Base-by-base conservation (phyloP, 208 protist species). In the Paratrypanosoma confusum region DNA sequence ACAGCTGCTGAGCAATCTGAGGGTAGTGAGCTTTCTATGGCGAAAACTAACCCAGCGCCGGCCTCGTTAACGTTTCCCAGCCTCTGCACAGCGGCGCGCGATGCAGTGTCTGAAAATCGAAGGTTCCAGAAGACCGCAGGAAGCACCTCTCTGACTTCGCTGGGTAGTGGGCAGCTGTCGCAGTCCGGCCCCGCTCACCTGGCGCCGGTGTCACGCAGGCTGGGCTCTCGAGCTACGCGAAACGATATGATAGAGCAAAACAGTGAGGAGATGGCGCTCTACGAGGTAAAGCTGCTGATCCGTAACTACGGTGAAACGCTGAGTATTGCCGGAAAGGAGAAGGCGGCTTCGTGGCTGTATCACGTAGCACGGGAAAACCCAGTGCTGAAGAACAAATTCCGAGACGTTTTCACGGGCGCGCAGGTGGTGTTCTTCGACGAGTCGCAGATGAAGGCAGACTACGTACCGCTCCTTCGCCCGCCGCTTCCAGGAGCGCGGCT, bases 351-450 rank as follows among this genome's bases (percentile, higher is more conserved):
- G 24, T 93, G 80, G 75, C 63, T 92, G 21, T 56, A 82, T 23
- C 70, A 72, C 35, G 69, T 39, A 20, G 50, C 62, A 21, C 33
- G 44, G 13, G 32, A 39, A 61, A 60, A 53, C 17, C 46, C 32
- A 7, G 71, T 72, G 13, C 60, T 72, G 22, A 58, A 67, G 23
- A 65, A 76, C 17, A 57, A 50, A 6, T 93, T 93, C 46, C 67
- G 73, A 3, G 69, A 74, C 42, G 63, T 93, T 40, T 93, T 93
- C 50, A 76, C 74, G 6, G 79, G 68, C 5, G 72, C 65, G 35
- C 73, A 87, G 47, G 48, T 57, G 2, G 38, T 60, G 32, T 85
- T 73, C 32, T 49, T 65, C 23, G 56, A 58, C 0, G 46, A 56
- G 18, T 77, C 68, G 17, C 65, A 82, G 11, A 75, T 78, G 46